Percentiles rank a stretch among this genome's conserved stretches.
These are phyloP conservation scores for Zea luxurians DNA, from an alignment of 176 grass and related monocot species.

Conservation along the genomic window DNA sequence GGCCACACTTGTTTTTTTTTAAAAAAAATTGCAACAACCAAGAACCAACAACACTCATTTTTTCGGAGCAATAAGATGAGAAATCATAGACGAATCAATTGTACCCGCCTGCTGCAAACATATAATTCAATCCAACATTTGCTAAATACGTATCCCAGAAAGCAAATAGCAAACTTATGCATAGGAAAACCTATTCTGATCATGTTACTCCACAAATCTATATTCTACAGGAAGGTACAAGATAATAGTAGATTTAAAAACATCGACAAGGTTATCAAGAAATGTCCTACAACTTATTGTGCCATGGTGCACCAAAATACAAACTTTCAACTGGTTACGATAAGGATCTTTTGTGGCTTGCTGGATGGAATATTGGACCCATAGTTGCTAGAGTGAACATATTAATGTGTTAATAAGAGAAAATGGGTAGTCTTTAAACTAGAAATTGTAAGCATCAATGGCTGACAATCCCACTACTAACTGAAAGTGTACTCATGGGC, in stretches of 20 bases:
- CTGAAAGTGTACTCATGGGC: constrained; percentile 16
- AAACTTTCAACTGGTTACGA: constrained; percentile 11
- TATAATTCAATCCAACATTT: constrained; percentile 17
- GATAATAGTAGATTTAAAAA: background rate
- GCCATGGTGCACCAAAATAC: constrained; percentile 7
- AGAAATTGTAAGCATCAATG: background rate
- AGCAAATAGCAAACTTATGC: background rate
- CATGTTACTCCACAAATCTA: background rate
- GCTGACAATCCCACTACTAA: constrained; percentile 21
- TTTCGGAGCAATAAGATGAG: background rate
- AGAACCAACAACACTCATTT: background rate
- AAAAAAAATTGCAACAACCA: background rate
- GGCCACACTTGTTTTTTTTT: background rate
- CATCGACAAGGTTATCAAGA: constrained; percentile 1
- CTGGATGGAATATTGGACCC: constrained; percentile 10
- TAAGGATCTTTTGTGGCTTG: background rate
- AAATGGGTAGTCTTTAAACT: constrained; percentile 1
- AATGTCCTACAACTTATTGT: constrained; percentile 8
- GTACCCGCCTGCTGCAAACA: background rate
- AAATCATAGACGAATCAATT: constrained; percentile 14
- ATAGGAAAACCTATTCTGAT: background rate
- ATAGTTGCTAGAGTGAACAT: constrained; percentile 13
- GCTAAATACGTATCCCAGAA: background rate
- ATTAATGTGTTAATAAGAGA: constrained; percentile 10
- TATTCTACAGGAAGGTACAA: background rate